Base-by-base conservation (phyloP, 1,284 basidiomycete species). In the Leccinum colubrinum region DNA sequence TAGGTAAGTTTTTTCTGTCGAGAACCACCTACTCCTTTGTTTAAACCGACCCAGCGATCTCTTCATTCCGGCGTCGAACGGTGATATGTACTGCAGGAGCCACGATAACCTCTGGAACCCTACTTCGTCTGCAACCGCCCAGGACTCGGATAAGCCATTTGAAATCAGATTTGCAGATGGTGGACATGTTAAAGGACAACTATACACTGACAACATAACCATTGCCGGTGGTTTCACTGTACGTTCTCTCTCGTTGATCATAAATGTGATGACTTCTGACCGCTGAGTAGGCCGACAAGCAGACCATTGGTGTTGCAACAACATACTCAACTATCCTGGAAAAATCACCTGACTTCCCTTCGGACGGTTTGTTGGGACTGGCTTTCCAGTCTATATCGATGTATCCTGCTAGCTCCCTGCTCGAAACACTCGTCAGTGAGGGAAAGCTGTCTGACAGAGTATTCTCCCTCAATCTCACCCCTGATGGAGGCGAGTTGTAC, bases 381-480 rank as follows among this genome's bases (percentile, higher is more conserved):
- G 48, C 48, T 7, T 50, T 50, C 48, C 20, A 7, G 7, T 50
- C 20, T 7, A 7, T 50, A 22, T 22, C 22, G 22, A 22, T 22
- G 22, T 50, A 50, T 50, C 90, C 9, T 20, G 46, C 17, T 48
- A 48, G 17, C 12, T 20, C 46, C 22, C 22, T 22, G 22, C 22
- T 22, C 22, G 22, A 22, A 22, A 3, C 22, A 3, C 3, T 1
- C 5, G 11, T 33, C 33, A 33, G 11, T 12, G 33, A 33, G 11
- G 11, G 0, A 33, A 33, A 33, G 4, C 33, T 48, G 9, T 4
- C 46, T 11, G 14, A 22, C 22, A 11, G 1, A 11, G 33, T 11
- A 33, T 33, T 50, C 6, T 50, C 48, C 14, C 11, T 50, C 20
- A 20, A 11, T 33, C 11, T 17, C 17, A 17, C 17, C 17, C 17